Percentiles rank a stretch among this genome's conserved stretches.
phyloP scores from a whole-genome alignment of 345 rosid genomes.

The Pistacia vera region DNA sequence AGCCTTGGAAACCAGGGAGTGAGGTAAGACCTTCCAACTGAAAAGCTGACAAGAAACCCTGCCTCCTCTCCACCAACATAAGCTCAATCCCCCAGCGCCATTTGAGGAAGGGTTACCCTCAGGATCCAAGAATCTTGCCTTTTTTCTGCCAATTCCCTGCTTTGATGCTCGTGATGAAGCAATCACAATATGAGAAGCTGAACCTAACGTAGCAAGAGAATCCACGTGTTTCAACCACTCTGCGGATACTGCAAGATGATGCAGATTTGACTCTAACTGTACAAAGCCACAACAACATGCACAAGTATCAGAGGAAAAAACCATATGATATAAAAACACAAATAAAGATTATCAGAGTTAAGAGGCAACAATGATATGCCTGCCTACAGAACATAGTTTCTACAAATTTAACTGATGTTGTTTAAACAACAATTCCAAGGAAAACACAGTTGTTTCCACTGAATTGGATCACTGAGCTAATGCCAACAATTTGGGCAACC shows the following conservation, averaged over 20 bases:
- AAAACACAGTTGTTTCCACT: neutral
- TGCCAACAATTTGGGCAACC: neutral
- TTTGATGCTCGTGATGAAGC: slow-evolving; percentile 60
- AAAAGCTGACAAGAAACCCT: slow-evolving; percentile 70
- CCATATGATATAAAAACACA: neutral
- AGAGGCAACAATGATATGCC: slow-evolving; percentile 6
- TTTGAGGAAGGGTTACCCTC: slow-evolving; percentile 55
- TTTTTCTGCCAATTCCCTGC: slow-evolving; percentile 69
- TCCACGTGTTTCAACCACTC: slow-evolving; percentile 89
- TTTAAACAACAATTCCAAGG: neutral
- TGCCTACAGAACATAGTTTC: neutral
- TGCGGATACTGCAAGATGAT: slow-evolving; percentile 65
- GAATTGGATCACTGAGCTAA: neutral
- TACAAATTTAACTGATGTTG: neutral
- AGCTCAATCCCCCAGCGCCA: slow-evolving; percentile 61
- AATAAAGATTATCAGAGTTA: neutral
- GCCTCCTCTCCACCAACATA: slow-evolving; percentile 99
- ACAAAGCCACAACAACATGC: slow-evolving; percentile 26
- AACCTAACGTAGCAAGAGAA: slow-evolving; percentile 60
- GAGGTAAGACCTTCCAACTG: slow-evolving; percentile 85
- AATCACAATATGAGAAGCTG: slow-evolving; percentile 69
- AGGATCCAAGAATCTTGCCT: slow-evolving; percentile 45
- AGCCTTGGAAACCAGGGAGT: slow-evolving; percentile 67
- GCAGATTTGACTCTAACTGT: slow-evolving; percentile 87
- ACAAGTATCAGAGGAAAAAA: neutral